A percentile compares a stretch with the other conserved stretches of the same genome.
These are phyloP conservation scores for Capsella rubella DNA, from an alignment of 441 rosid species.

Conservation along the genomic window DNA sequence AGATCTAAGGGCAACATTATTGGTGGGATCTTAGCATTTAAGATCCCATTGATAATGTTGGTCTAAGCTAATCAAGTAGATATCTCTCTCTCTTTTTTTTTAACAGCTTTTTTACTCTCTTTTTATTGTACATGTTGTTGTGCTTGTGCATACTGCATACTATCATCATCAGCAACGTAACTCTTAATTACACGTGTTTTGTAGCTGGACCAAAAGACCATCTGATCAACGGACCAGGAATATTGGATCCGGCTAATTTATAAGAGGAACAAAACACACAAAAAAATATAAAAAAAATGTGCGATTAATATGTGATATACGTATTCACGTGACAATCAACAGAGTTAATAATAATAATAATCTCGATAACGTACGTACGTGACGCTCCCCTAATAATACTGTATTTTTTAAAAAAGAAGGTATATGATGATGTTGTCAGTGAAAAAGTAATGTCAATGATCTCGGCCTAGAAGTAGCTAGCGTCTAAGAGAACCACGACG, in stretches of 20 bases:
- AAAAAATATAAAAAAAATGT: neutral
- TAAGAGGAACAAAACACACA: neutral
- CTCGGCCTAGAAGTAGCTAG: constrained; percentile 28
- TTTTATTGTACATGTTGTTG: no score
- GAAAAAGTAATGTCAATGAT: constrained; percentile 16
- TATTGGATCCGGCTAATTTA: constrained; percentile 12
- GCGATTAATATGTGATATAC: constrained; percentile 37
- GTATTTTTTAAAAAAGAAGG: no score
- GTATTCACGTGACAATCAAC: constrained; percentile 23
- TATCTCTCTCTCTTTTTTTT: no score
- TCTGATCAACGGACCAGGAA: constrained; percentile 21
- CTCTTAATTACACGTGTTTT: constrained; percentile 31
- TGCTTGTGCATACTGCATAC: no score
- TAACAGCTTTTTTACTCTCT: no score
- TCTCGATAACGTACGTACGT: neutral
- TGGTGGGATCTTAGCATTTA: no score
- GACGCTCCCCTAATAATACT: neutral
- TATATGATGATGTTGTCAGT: neutral
- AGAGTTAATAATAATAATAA: neutral
- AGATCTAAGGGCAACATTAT: no score
- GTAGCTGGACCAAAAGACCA: constrained; percentile 1
- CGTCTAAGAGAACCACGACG: constrained; percentile 53
- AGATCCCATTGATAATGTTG: no score
- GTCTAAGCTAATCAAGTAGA: no score
- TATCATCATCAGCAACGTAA: no score